phyloP scores from a whole-genome alignment of 2,329 filamentous ascomycete species.

The Sclerotinia spermophila region DNA sequence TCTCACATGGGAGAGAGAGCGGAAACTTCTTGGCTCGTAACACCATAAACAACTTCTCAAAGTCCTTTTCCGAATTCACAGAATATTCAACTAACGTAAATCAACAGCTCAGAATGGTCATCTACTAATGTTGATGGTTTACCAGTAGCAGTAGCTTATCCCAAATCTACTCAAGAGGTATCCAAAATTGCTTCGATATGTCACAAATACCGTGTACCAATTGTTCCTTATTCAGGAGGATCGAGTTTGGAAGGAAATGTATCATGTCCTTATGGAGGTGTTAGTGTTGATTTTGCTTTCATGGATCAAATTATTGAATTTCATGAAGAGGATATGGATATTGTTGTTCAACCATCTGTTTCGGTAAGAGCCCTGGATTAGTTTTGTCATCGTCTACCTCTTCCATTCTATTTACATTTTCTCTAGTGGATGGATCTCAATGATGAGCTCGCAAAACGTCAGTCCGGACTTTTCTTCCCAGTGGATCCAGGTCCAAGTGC shows the following conservation, averaged over 20 bases:
- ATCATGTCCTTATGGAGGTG: conserved; percentile 77
- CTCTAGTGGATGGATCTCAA: conserved; percentile 80
- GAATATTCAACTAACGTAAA: not conserved
- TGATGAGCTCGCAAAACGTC: conserved; percentile 61
- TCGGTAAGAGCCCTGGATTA: conserved; percentile 39
- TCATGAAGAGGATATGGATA: conserved; percentile 85
- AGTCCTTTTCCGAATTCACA: not conserved
- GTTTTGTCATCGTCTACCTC: not conserved
- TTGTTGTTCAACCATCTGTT: conserved; percentile 86
- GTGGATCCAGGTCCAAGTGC: conserved; percentile 72
- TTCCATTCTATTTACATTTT: not conserved
- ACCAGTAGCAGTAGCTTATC: conserved; percentile 63
- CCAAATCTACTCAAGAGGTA: conserved; percentile 57
- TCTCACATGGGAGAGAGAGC: not conserved
- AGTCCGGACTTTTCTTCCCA: conserved; percentile 81
- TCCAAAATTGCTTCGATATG: conserved; percentile 64
- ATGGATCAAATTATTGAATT: conserved; percentile 82
- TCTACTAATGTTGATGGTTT: conserved; percentile 56
- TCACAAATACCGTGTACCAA: conserved; percentile 73
- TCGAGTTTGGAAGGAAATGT: conserved; percentile 88
- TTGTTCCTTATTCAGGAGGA: conserved; percentile 80
- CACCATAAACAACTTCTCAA: not conserved
- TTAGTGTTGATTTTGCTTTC: conserved; percentile 83
- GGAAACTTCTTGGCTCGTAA: not conserved
- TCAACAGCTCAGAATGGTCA: conserved; percentile 55